Percentiles rank a stretch among this genome's conserved stretches.
These are phyloP conservation scores for Eucalyptus tenuipes DNA, from an alignment of 345 rosid species.

Conservation along the genomic window DNA sequence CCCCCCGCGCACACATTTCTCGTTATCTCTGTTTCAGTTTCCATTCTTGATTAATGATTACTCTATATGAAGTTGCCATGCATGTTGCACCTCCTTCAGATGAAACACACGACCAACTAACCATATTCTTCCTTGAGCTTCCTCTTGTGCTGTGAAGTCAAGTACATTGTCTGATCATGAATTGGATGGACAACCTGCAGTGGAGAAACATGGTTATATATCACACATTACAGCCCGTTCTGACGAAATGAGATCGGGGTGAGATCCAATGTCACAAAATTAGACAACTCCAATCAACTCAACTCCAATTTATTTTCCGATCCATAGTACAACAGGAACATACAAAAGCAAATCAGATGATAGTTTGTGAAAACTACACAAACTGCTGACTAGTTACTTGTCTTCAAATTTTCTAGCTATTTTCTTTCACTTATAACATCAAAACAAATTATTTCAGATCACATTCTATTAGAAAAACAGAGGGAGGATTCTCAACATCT, in stretches of 20 bases:
- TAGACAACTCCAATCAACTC: not conserved
- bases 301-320: not conserved
- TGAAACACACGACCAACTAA: not conserved
- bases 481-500: not conserved
- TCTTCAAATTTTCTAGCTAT: not conserved
- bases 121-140: slow-evolving; percentile 43
- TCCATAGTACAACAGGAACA: not conserved
- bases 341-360: not conserved
- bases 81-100: not conserved
- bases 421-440: not conserved
- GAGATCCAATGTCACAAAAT: not conserved
- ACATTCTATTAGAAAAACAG: not conserved
- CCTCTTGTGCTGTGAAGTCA: slow-evolving; percentile 27
- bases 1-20: not conserved
- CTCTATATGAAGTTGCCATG: not conserved
- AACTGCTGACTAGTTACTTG: not conserved
- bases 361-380: not conserved
- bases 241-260: not conserved
- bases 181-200: slow-evolving; percentile 31
- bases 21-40: not conserved
- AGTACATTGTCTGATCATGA: slow-evolving; percentile 37
- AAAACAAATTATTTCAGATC: not conserved
- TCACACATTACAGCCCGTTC: not conserved
- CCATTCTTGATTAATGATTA: not conserved
- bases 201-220: not conserved